Conservation (phyloP, 352 stramenopile species). For the Globisporangium parvum region DNA sequence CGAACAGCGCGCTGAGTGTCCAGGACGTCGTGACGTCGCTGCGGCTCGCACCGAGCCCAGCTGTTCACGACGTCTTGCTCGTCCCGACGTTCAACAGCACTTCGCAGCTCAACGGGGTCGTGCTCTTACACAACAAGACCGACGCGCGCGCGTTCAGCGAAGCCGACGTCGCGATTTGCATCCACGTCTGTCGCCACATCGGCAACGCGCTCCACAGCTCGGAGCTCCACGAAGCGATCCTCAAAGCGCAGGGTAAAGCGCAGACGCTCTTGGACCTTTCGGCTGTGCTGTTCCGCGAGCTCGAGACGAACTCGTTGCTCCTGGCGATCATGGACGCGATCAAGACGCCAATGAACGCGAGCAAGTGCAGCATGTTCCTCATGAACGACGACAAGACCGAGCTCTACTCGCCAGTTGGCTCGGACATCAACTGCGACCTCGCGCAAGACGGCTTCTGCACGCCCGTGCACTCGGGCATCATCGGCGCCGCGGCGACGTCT, state of each 20-base stretch:
- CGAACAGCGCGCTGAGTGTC: constrained; percentile 7
- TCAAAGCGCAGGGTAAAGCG: constrained; percentile 54
- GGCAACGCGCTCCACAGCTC: constrained; percentile 46
- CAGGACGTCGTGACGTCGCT: constrained; percentile 15
- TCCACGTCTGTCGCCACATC: constrained; percentile 47
- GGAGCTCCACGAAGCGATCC: constrained; percentile 49
- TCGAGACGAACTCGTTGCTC: constrained; percentile 53
- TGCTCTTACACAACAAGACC: constrained; percentile 42
- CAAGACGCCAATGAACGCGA: constrained; percentile 39
- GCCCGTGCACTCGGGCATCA: constrained; percentile 40
- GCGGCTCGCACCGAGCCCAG: constrained; percentile 4
- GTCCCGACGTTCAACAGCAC: constrained; percentile 41
- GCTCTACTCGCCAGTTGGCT: constrained; percentile 45
- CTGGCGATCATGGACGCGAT: constrained; percentile 47
- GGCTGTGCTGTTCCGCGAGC: constrained; percentile 51
- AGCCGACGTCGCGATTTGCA: constrained; percentile 50
- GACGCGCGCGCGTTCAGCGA: constrained; percentile 31
- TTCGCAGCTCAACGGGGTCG: constrained; percentile 49
- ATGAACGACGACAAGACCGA: constrained; percentile 51
- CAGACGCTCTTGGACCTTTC: constrained; percentile 64
- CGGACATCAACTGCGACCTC: constrained; percentile 33
- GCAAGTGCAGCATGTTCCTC: constrained; percentile 64
- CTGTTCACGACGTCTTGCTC: constrained; percentile 39
- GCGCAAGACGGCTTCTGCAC: constrained; percentile 46
- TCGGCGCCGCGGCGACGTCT: constrained; percentile 51